phyloP scores from a whole-genome alignment of 805 yeast species.

The Starmerella floricola region DNA sequence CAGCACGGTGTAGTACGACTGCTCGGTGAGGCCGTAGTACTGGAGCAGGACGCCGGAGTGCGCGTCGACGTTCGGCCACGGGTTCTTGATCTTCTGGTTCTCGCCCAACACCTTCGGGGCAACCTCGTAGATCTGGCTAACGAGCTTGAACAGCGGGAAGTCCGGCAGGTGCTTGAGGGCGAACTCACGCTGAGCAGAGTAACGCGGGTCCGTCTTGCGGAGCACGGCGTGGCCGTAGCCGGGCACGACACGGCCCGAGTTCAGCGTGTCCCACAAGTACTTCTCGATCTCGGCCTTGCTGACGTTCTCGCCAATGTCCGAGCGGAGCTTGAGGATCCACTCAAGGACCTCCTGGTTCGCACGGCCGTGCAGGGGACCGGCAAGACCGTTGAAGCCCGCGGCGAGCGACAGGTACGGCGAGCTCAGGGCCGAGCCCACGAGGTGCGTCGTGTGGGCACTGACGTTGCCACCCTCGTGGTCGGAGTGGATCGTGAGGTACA shows the following conservation, averaged over 20 bases:
- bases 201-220: conserved; percentile 82
- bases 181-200: conserved; percentile 74
- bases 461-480: conserved; percentile 90
- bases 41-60: conserved; percentile 77
- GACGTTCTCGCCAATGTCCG: conserved; percentile 55
- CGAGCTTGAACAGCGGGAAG: conserved; percentile 66
- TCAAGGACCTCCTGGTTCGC: conserved; percentile 80
- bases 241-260: conserved; percentile 75
- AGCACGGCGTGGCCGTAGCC: conserved; percentile 84
- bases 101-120: conserved; percentile 70
- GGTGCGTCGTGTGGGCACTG: conserved; percentile 75
- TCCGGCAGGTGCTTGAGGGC: conserved; percentile 65
- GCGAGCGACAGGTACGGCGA: conserved; percentile 68
- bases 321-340: conserved; percentile 60
- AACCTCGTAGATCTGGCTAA: conserved; percentile 63
- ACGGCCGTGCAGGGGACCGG: conserved; percentile 81
- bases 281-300: conserved; percentile 57
- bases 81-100: conserved; percentile 86
- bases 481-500: conserved; percentile 69
- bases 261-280: conserved; percentile 67
- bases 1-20: conserved; percentile 71
- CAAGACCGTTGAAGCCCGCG: conserved; percentile 75
- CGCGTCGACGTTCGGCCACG: conserved; percentile 87
- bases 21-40: conserved; percentile 74
- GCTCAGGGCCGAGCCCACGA: conserved; percentile 72